Base-by-base conservation (phyloP, 495 filamentous ascomycete species). In the Penicillium ucsense region DNA sequence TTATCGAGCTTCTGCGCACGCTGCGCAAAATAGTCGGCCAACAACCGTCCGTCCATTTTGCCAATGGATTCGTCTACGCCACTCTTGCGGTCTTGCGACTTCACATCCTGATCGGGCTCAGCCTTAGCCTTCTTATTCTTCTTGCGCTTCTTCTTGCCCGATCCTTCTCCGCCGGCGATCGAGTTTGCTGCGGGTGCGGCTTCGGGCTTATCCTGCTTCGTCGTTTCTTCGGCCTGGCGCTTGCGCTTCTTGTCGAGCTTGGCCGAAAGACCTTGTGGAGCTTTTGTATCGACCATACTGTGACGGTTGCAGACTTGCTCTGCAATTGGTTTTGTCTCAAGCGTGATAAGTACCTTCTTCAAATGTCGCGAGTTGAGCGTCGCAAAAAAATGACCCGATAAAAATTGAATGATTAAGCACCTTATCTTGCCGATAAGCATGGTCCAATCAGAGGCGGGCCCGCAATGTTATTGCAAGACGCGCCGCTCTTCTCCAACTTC, bases 21-120 rank as follows among this genome's bases (percentile, higher is more conserved):
- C 57, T 91, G 81, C n/a, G 80, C 82, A 49, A 95, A 66, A 61
- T 94, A 81, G 63, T 97, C 92, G 0, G 90, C 85, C n/a, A 95
- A 63, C 34, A 97, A 69, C 46, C 78, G 76, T 41, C 77, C 82
- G 52, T 95, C 86, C 82, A 98, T 86, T 33, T 79, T 75, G 30
- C 80, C 79, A 61, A 96, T 88, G 0, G 84, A 82, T 52, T 77
- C 77, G 63, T 96, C 91, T 47, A 95, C 66, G n/a, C 81, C 79
- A n/a, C 65, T 63, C 45, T 74, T 67, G n/a, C 71, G 63, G 47
- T 85, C 76, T 8, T 77, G 54, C 48, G 83, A 74, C 37, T 80
- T 62, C 38, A 78, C 71, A 43, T 79, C 76, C 11, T 83, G 67
- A 8, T 74, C 66, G 1, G 64, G 46, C 36, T 66, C 64, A 45